Percentiles rank a stretch among this genome's conserved stretches.
Evolutionary conservation across 2,329 filamentous ascomycete species (phyloP).

Genomic region (Diaporthe aspalathi): DNA sequence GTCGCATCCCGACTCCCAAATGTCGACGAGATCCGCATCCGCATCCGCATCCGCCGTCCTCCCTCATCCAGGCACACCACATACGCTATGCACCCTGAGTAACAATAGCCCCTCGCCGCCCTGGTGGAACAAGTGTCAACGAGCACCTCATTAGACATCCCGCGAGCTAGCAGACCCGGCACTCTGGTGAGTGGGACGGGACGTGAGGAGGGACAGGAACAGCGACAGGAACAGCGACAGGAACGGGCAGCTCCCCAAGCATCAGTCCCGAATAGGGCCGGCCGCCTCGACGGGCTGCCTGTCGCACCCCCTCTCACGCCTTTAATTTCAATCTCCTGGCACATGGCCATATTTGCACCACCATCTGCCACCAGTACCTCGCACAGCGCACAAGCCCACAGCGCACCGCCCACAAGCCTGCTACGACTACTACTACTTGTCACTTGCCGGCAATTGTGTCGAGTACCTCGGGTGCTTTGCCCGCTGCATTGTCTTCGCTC

Average conservation of each 20-base stretch:
- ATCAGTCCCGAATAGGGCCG: too few relatives aligned
- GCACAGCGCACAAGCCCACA: too few relatives aligned
- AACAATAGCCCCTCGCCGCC: neutral
- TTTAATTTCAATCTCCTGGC: conserved; percentile 38
- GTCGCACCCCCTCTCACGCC: conserved; percentile 26
- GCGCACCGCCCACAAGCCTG: neutral
- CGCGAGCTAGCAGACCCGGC: conserved; percentile 32
- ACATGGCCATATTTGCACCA: conserved; percentile 37
- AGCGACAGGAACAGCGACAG: too few relatives aligned
- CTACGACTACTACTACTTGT: too few relatives aligned
- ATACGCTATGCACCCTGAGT: too few relatives aligned
- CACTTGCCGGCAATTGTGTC: conserved; percentile 16
- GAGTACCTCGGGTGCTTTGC: too few relatives aligned
- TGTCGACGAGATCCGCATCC: neutral
- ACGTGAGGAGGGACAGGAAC: too few relatives aligned
- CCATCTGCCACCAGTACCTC: conserved; percentile 7
- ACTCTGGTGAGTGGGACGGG: conserved; percentile 19
- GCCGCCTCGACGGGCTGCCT: neutral
- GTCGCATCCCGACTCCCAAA: neutral
- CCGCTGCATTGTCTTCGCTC: neutral
- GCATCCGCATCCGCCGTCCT: neutral
- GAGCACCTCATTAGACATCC: conserved; percentile 11
- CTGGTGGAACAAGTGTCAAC: conserved; percentile 19
- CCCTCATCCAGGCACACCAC: neutral
- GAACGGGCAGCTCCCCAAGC: too few relatives aligned